Evolutionary conservation across 352 stramenopile genomes (phyloP), one percentile per base, ranked within the genome.

Genomic region (Globisporangium viniferum): DNA sequence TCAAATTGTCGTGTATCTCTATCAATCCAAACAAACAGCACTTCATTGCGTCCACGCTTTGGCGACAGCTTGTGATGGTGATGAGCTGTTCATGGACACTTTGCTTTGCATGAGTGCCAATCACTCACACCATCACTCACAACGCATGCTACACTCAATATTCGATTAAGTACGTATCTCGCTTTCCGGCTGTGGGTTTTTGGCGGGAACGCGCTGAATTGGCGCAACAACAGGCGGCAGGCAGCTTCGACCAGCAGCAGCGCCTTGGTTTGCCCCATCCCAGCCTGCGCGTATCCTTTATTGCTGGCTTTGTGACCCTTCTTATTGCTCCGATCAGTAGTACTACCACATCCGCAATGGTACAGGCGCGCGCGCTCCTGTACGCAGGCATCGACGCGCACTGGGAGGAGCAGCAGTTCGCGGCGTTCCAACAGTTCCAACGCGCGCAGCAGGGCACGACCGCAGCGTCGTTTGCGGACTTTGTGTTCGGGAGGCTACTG

Each of bases 401-500:
- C 60, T 92, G 84, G 84, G 84, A 89, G 64, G 74, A 70, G 67
- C 79, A 68, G 48, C 76, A 86, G 70, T 73, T 77, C 55, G 57
- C 69, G 20, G 74, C 73, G 39, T 89, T 86, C 67, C 73, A 62
- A 31, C 33, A 77, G 24, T 22, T 70, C 62, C 31, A 48, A 24
- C 49, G 22, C 27, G 27, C 71, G 33, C 67, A 74, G 33, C 67
- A 74, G 33, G 69, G 49, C 49, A 68, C 58, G 49, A 7, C 15
- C 15, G 24, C 39, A 24, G 29, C 5, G 18, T 51, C 65, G 35
- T 86, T 81, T 54, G 70, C 70, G 18, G 73, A 79, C 62, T 89
- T 84, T 57, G 73, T 93, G 2, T 81, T 92, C 36, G 84, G 82
- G 0, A 72, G 76, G n/a, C 73, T 92, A 53, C 60, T 92, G 39